Conservation (phyloP, 73 alveolate species). For the Symbiodinium natans region DNA sequence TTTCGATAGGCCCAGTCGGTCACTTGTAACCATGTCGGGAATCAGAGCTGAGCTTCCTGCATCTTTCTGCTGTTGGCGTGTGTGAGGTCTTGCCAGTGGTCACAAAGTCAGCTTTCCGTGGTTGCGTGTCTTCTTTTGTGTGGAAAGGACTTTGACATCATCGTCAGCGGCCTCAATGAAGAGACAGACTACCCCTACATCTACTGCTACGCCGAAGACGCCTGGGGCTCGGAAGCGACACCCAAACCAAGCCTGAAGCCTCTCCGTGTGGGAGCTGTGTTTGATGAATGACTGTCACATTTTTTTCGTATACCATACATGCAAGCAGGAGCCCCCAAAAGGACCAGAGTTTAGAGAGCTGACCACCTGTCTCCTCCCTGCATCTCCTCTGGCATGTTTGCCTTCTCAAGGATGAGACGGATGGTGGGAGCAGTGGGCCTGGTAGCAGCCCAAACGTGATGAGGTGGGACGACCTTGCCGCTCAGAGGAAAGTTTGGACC, state of each 20-base stretch:
- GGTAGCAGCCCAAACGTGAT: constrained; percentile 34
- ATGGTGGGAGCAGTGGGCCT: constrained; percentile 43
- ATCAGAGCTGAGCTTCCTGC: no score
- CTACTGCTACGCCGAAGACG: constrained; percentile 40
- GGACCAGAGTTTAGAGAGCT: no score
- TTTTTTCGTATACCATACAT: neutral
- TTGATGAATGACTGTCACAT: neutral
- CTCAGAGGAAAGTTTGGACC: neutral
- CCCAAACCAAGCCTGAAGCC: neutral
- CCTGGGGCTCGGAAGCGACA: neutral
- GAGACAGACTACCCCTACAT: constrained; percentile 65
- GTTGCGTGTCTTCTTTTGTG: neutral
- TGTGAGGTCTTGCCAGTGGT: no score
- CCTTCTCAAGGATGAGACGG: constrained; percentile 38
- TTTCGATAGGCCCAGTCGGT: no score
- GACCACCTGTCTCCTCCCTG: neutral
- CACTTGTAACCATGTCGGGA: no score
- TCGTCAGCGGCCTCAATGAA: constrained; percentile 51
- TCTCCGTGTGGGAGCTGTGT: neutral
- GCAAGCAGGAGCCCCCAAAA: neutral
- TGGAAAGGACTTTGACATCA: constrained; percentile 66
- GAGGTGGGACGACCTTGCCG: constrained; percentile 24
- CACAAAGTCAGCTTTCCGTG: no score
- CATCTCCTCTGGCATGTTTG: neutral
- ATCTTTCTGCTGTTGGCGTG: no score